Base-by-base conservation (phyloP, 768 basidiomycete genomes). In the Boletus vinaceobasis region DNA sequence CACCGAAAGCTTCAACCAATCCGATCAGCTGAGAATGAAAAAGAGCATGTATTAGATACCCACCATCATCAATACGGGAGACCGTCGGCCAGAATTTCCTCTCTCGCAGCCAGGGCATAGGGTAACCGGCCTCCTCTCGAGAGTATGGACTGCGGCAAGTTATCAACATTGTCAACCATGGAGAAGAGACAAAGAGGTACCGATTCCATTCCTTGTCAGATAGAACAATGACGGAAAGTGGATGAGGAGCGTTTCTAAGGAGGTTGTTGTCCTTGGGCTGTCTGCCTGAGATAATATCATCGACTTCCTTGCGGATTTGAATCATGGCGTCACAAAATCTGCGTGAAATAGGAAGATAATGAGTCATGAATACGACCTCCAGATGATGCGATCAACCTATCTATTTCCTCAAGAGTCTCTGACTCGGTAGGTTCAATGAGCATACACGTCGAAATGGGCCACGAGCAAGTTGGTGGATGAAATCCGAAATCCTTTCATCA, bases 301-400 rank as follows among this genome's bases (percentile, higher is more conserved):
- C 86, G 0, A 85, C 94, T 71, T 99, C 97, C 63, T 84, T 76
- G 47, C 95, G 89, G 60, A 99, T 99, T 59, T 88, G 83, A 59
- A 99, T 95, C 93, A 98, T 97, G 21, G 97, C 96, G 61, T 98
- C 93, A 73, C 96, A 97, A 78, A 99, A 98, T 65, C 91, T 91
- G 57, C 36, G 44, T 32, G 10, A 37, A 42, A 44, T 32, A 32
- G 21, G 50, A 3, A 48, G 43, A 48, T 14, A 17, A 44, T 35
- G 40, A 45, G 1, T 29, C 13, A 42, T 27, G 17, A 21, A 15
- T 39, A 47, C 0, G 27, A 55, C 50, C 19, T 27, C 8, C 23
- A 43, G 9, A 23, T 23, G 10, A 48, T 37, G 31, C 33, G 15
- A 43, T 74, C 44, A 57, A 90, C 85, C 87, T 82, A 65, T 98